Evolutionary conservation across 202 grass and related monocot species (phyloP), one percentile per base, ranked within the genome.

Genomic region (Setaria italica): DNA sequence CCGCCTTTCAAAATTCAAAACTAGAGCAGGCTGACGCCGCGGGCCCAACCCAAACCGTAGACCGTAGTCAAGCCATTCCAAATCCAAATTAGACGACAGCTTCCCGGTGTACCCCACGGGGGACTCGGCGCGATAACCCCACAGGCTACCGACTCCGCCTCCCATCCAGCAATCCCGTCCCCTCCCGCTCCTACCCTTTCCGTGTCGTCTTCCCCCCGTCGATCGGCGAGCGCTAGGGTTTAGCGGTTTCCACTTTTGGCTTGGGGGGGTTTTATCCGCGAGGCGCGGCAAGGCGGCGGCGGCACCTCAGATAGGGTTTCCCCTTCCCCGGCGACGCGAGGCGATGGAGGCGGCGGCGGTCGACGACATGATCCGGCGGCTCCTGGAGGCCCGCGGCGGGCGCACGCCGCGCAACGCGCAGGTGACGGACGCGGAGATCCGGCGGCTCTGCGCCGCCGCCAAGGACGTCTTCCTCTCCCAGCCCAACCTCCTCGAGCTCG

Each of bases 351-450:
- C 78, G 59, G 84, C 72, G 30, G 68, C 78, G 74, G 77, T 91
- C n/a, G 94, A 96, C 81, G 89, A 96, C 80, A 29, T 93, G 55
- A 91, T 91, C 87, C 75, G 85, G 70, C 83, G 89, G 59, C 89
- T 96, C 64, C 82, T 96, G 2, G 91, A 91, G 58, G 77, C 78
- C 82, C 83, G 76, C 84, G 90, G 90, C 67, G 91, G 86, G 6
- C 92, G 91, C 55, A 83, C 86, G 75, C 73, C 13, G 82, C 89
- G 88, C 74, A 80, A 88, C 80, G 91, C 88, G 54, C 91, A 91
- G 94, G 75, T 96, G 49, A 57, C 77, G 8, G 94, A 93, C 68
- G 55, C 73, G 55, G 94, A 96, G 74, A 96, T 96, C 82, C 88
- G 82, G 39, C 87, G 78, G 69, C 91, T 96, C 69, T 96, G 94